phyloP scores from a whole-genome alignment of 1,284 basidiomycete genomes.

The Coriolopsis trogii region DNA sequence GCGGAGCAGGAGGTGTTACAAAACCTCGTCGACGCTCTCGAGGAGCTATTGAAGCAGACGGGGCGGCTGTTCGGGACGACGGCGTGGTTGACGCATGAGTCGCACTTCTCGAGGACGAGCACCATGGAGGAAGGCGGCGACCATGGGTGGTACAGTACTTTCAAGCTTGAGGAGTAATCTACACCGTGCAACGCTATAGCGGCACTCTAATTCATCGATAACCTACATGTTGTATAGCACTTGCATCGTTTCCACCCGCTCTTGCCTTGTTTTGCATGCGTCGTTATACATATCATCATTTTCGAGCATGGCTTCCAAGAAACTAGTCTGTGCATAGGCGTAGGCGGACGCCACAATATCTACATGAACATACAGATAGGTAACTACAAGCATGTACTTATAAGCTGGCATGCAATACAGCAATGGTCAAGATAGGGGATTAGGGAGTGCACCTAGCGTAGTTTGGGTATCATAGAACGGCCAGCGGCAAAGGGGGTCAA shows the following conservation, averaged over 20 bases:
- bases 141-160: slow-evolving; percentile 35
- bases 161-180: slow-evolving; percentile 27
- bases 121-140: slow-evolving; percentile 29
- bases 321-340: too few relatives aligned
- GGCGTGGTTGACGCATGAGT: slow-evolving; percentile 42
- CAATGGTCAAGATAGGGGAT: too few relatives aligned
- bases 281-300: too few relatives aligned
- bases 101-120: slow-evolving; percentile 26
- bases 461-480: too few relatives aligned
- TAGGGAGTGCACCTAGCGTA: too few relatives aligned
- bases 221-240: not conserved
- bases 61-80: slow-evolving; percentile 50
- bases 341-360: too few relatives aligned
- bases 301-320: too few relatives aligned
- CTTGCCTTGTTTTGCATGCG: too few relatives aligned
- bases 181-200: not conserved
- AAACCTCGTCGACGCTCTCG: slow-evolving; percentile 46
- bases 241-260: not conserved
- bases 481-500: too few relatives aligned
- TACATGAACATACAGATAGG: not conserved
- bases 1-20: slow-evolving; percentile 49
- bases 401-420: not conserved
- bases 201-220: slow-evolving; percentile 22
- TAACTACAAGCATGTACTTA: not conserved
- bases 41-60: slow-evolving; percentile 44